A percentile compares a stretch with the other conserved stretches of the same genome.
Conservation (phyloP, 2,329 filamentous ascomycete genomes). For the Plenodomus tracheiphilus region DNA sequence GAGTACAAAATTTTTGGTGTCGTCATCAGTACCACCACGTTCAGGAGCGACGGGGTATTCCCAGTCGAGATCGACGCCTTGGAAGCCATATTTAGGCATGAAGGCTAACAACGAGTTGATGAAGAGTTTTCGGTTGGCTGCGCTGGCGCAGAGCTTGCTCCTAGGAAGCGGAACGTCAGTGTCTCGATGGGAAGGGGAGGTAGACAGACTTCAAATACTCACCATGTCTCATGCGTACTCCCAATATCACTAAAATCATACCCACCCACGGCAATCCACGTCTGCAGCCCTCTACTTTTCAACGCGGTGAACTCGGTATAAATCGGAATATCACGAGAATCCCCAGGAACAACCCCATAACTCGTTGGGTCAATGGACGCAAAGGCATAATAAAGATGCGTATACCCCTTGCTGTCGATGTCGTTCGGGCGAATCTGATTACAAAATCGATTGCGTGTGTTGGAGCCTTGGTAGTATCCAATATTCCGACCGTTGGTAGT, state of each 20-base stretch:
- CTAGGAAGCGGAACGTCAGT: too few relatives aligned
- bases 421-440: slow-evolving; percentile 8
- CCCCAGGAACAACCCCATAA: slow-evolving; percentile 23
- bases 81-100: slow-evolving; percentile 47
- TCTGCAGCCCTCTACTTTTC: slow-evolving; percentile 39
- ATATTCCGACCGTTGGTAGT: slow-evolving; percentile 35
- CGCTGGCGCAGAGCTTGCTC: slow-evolving; percentile 29
- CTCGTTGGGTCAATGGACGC: slow-evolving; percentile 17
- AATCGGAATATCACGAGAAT: slow-evolving; percentile 14
- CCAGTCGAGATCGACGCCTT: slow-evolving; percentile 54
- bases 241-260: too few relatives aligned
- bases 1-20: slow-evolving; percentile 28
- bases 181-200: too few relatives aligned
- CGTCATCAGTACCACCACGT: slow-evolving; percentile 39
- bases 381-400: slow-evolving; percentile 40
- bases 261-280: slow-evolving; percentile 36
- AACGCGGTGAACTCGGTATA: slow-evolving; percentile 36
- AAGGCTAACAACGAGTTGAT: slow-evolving; percentile 45
- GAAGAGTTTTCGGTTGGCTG: slow-evolving; percentile 37
- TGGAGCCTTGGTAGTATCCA: slow-evolving; percentile 44
- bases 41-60: slow-evolving; percentile 40
- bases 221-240: too few relatives aligned
- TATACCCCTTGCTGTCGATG: slow-evolving; percentile 37
- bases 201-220: too few relatives aligned
- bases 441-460: slow-evolving; percentile 8